Base-by-base conservation (phyloP, 495 filamentous ascomycete genomes). In the Penicillium pulvis region DNA sequence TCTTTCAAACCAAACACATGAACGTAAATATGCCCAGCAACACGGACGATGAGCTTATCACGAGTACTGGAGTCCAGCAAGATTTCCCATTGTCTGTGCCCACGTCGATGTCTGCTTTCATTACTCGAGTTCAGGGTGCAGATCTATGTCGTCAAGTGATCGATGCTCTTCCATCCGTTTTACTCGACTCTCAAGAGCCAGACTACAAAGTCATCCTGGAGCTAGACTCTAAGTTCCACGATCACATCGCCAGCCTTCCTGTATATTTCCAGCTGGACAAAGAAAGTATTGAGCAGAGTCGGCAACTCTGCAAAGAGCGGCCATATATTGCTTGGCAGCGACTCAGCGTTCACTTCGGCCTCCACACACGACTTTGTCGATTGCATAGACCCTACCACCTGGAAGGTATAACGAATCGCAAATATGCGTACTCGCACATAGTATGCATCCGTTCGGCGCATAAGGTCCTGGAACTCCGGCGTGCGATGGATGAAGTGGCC, bases 381-480 rank as follows among this genome's bases (percentile, higher is more conserved):
- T 60, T 73, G 35, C 71, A 73, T 46, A 57, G 68, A n/a, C 66
- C 57, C 3, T 73, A 60, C 33, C 71, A 73, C 24, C 56, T 71
- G 0, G 63, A 68, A 47, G 66, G 61, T 10, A 48, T 63, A 1
- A 65, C 59, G 23, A 68, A 71, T 28, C 52, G 63, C 7, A 62
- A 64, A 51, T 73, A 70, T 33, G 61, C 66, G 10, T 70, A 70
- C 44, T 73, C 71, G 0, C 64, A 65, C 24, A 36, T 39, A n/a
- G 49, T 60, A 14, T 70, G 66, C 44, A 62, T 73, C 14, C 64
- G 54, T 17, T 71, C 69, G 6, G 66, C 69, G 2, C 61, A 71
- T 33, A 67, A 48, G 4, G 62, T 73, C 0, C 57, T 73, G 7
- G 62, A 70, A 20, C 56, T 73, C 2, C 63, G 65, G 31, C 66